Base-by-base conservation (phyloP, 164 flowering plant species). In the Piper longum region DNA sequence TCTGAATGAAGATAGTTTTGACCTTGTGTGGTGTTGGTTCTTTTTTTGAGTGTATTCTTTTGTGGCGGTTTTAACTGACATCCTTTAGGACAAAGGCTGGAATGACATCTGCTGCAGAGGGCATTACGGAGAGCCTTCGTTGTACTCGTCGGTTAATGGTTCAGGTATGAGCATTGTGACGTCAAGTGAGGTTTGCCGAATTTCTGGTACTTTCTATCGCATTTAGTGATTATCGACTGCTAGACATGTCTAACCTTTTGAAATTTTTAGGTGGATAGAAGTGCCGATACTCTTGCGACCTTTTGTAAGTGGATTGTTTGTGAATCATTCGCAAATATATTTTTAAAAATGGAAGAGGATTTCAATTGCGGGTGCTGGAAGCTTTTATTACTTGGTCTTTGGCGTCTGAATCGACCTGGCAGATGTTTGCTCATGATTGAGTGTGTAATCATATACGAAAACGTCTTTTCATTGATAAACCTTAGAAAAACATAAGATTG, bases 61-160 rank as follows among this genome's bases (percentile, higher is more conserved):
- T 60, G 12, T 26, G 36, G 36, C 36, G 43, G 1, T 48, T 2
- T 3, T 16, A 42, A 39, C 43, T 60, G 11, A 13, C 17, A 4
- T 64, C 48, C 72, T 77, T 19, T 69, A 92, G 98, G 80, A 89
- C 98, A 57, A 93, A 86, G 71, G 87, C 84, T 70, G 98, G 98
- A 72, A 85, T 92, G 91, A 89, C 93, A 60, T 81, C 90, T 74
- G 95, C 96, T 62, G 91, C 98, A 56, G 96, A 92, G 78, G 86
- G 85, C 75, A 86, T 92, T 62, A 92, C 96, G 43, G 95, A 92
- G 54, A 84, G 96, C 69, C 96, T 93, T 70, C 87, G 98, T 0
- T 88, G 95, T 7, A 80, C 92, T 59, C 86, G 91, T 56, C 98
- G 88, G 64, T 74, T 93, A 70, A 86, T 93, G 98, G 95, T 84